phyloP scores from a whole-genome alignment of 495 filamentous ascomycete genomes.

The Jackrogersella multiformis region DNA sequence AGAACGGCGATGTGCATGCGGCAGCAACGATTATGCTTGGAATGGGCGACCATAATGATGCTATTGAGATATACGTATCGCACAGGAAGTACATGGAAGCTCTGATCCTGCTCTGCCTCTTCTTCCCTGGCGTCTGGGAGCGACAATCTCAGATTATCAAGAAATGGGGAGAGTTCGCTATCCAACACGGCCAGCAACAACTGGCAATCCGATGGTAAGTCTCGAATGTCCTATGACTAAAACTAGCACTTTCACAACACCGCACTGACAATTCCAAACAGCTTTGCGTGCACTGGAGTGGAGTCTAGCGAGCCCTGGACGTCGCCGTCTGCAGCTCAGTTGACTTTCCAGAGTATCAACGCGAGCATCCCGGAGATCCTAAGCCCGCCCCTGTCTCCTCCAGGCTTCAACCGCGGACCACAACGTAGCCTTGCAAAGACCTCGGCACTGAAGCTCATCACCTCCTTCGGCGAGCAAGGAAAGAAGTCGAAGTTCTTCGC shows the following conservation, averaged over 20 bases:
- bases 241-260: no score
- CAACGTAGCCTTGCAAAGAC: slow-evolving; percentile 74
- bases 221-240: background rate
- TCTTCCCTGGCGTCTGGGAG: slow-evolving; percentile 84
- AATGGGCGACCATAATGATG: slow-evolving; percentile 91
- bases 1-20: slow-evolving; percentile 89
- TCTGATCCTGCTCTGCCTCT: slow-evolving; percentile 77
- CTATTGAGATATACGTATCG: slow-evolving; percentile 95
- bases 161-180: slow-evolving; percentile 94
- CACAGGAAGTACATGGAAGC: slow-evolving; percentile 93
- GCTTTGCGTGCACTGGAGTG: slow-evolving; percentile 80
- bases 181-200: slow-evolving; percentile 84
- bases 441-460: slow-evolving; percentile 92
- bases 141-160: slow-evolving; percentile 85
- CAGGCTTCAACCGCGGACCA: slow-evolving; percentile 58
- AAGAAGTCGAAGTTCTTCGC: slow-evolving; percentile 74
- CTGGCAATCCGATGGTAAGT: slow-evolving; percentile 86
- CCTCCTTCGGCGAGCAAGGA: slow-evolving; percentile 75
- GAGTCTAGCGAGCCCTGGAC: slow-evolving; percentile 83
- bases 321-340: slow-evolving; percentile 79
- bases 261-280: slow-evolving; percentile 37
- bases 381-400: slow-evolving; percentile 68
- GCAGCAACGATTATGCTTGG: slow-evolving; percentile 91
- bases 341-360: slow-evolving; percentile 62
- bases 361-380: slow-evolving; percentile 61